Conservation (phyloP, 139 green algal species). For the Haematococcus sp. region DNA sequence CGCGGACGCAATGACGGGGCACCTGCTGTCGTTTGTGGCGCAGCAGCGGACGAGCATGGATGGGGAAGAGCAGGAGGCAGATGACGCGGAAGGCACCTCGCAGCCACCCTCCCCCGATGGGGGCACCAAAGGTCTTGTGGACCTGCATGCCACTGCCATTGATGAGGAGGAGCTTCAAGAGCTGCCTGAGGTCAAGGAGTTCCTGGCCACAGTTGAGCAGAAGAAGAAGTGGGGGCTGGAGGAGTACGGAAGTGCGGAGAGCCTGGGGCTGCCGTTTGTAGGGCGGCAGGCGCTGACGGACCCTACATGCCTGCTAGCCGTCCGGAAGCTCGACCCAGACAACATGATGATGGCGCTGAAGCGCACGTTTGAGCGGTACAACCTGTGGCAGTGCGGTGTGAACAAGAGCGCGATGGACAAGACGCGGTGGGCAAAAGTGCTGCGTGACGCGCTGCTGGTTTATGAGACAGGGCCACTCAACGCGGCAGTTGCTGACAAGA, state of each 20-base stretch:
- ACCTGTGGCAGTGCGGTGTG: slow-evolving; percentile 32
- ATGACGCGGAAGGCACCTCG: no score
- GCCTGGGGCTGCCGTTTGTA: not conserved
- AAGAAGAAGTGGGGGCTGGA: slow-evolving; percentile 13
- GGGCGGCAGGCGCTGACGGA: not conserved
- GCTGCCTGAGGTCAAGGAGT: not conserved
- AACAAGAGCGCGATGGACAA: slow-evolving; percentile 33
- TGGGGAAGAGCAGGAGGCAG: no score
- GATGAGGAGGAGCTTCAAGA: no score
- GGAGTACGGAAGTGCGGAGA: slow-evolving; percentile 2
- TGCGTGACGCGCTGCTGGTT: slow-evolving; percentile 24
- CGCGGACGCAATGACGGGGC: no score
- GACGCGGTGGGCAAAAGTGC: slow-evolving; percentile 17
- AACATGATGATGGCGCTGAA: slow-evolving; percentile 43
- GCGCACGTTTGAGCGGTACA: slow-evolving; percentile 42
- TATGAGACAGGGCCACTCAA: slow-evolving; percentile 19
- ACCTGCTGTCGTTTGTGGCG: no score
- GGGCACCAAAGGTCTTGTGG: no score
- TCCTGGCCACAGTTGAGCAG: not conserved
- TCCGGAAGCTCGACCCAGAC: slow-evolving; percentile 34
- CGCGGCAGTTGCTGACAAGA: not conserved
- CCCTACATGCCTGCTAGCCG: not conserved
- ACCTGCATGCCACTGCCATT: no score
- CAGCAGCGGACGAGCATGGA: no score
- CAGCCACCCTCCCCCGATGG: no score